Evolutionary conservation across 768 basidiomycete genomes (phyloP).

Genomic region (Pleurotus sapidus): DNA sequence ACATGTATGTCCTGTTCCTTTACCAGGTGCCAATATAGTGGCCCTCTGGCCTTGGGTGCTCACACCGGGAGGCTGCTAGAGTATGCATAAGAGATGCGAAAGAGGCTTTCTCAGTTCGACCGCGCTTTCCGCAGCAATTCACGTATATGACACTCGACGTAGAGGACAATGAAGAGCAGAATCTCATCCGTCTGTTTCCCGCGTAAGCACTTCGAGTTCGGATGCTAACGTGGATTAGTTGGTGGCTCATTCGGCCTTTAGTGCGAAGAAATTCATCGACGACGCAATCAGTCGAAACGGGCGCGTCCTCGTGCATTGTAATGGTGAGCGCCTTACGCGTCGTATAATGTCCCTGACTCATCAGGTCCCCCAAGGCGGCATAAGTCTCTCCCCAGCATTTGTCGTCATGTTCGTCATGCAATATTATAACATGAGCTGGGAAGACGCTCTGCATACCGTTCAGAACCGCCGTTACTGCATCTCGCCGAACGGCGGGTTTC

Average conservation of each 20-base stretch:
- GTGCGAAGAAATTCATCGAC: constrained; percentile 77
- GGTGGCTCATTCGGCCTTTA: constrained; percentile 22
- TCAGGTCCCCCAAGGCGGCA: constrained; percentile 56
- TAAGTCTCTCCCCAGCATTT: constrained; percentile 83
- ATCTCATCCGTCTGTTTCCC: constrained; percentile 90
- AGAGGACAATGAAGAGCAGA: constrained; percentile 92
- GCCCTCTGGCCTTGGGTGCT: constrained; percentile 12
- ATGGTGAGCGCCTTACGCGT: constrained; percentile 46
- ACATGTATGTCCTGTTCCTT: constrained; percentile 52
- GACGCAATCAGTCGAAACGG: constrained; percentile 60
- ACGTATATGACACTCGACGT: constrained; percentile 81
- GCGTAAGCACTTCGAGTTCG: constrained; percentile 40
- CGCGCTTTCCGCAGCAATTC: constrained; percentile 81
- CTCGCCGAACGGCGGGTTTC: constrained; percentile 87
- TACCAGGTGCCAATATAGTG: constrained; percentile 12
- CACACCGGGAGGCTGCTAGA: constrained; percentile 34
- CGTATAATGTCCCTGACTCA: not conserved
- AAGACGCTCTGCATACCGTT: constrained; percentile 84
- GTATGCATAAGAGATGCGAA: constrained; percentile 88
- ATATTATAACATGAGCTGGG: constrained; percentile 76
- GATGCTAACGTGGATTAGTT: not conserved
- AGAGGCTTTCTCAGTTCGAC: constrained; percentile 86
- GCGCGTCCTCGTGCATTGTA: constrained; percentile 85
- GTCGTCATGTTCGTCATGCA: constrained; percentile 96
- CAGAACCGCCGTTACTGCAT: constrained; percentile 93